phyloP scores from a whole-genome alignment of 768 basidiomycete genomes.

The Wakefieldia striispora region DNA sequence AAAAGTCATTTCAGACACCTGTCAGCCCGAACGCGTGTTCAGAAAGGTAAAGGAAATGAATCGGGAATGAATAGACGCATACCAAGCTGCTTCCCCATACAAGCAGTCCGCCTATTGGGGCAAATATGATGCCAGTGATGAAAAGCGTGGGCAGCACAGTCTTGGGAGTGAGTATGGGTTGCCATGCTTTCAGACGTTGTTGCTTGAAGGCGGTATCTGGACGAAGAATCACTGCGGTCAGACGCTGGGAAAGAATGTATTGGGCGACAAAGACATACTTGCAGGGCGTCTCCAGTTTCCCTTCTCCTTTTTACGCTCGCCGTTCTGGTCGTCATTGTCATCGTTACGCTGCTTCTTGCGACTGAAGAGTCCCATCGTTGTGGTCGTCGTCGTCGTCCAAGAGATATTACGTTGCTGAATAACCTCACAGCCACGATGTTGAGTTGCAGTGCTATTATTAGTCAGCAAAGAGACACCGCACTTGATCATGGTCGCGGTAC shows the following conservation, averaged over 20 bases:
- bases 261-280: conserved; percentile 47
- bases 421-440: conserved; percentile 12
- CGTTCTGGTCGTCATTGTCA: conserved; percentile 38
- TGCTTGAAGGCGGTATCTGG: conserved; percentile 98
- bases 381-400: conserved; percentile 10
- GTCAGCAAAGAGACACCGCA: conserved; percentile 7
- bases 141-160: conserved; percentile 96
- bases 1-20: conserved; percentile 91
- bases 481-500: conserved; percentile 50
- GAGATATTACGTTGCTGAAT: background rate
- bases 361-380: conserved; percentile 56
- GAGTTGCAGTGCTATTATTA: conserved; percentile 2
- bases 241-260: conserved; percentile 4
- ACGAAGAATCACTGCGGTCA: conserved; percentile 13
- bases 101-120: conserved; percentile 91
- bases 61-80: conserved; percentile 29
- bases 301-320: conserved; percentile 75
- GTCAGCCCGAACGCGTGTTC: conserved; percentile 9
- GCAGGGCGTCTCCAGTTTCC: conserved; percentile 80
- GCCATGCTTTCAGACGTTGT: conserved; percentile 99
- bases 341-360: conserved; percentile 43
- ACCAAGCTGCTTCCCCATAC: conserved; percentile 84
- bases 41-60: conserved; percentile 14
- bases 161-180: conserved; percentile 97
- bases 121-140: conserved; percentile 92